Conservation (phyloP, 2,329 filamentous ascomycete species). For the Berkeleyomyces rouxiae region DNA sequence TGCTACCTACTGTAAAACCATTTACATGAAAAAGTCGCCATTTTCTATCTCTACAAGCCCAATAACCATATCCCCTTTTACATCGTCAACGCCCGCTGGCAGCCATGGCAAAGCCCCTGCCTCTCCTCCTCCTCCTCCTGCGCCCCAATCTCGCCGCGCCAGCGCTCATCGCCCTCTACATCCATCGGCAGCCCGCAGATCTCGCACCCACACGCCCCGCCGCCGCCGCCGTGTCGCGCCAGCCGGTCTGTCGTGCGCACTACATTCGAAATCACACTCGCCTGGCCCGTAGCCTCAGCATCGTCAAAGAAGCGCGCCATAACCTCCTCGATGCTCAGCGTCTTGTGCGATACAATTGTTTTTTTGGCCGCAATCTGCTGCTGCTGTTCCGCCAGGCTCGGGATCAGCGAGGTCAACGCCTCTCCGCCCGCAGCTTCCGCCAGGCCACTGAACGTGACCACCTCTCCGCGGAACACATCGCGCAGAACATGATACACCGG, state of each 20-base stretch:
- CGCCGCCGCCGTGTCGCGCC: constrained; percentile 27
- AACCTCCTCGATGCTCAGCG: constrained; percentile 78
- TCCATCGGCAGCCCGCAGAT: constrained; percentile 50
- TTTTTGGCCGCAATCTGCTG: constrained; percentile 14
- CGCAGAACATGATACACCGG: constrained; percentile 61
- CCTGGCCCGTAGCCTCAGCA: constrained; percentile 59
- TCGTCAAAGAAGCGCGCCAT: constrained; percentile 78
- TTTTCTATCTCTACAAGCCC: not conserved
- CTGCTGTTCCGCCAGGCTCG: constrained; percentile 21
- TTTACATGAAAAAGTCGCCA: not conserved
- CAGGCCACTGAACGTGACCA: constrained; percentile 47
- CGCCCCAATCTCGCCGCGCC: constrained; percentile 43
- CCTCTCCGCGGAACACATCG: constrained; percentile 70
- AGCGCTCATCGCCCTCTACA: constrained; percentile 44
- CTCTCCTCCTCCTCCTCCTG: constrained; percentile 22
- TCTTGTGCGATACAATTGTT: constrained; percentile 46
- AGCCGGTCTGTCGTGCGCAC: constrained; percentile 83
- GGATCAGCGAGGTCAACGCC: constrained; percentile 32
- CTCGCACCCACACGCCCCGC: constrained; percentile 11
- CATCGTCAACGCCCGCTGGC: constrained; percentile 37
- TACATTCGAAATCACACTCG: constrained; percentile 82
- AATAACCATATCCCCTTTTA: not conserved
- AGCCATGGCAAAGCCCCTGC: constrained; percentile 53
- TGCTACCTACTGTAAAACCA: not conserved
- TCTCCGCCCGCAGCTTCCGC: constrained; percentile 22